Evolutionary conservation across 2,329 filamentous ascomycete genomes (phyloP), one percentile per base, ranked within the genome.

Genomic region (Penicillium sclerotigenum): DNA sequence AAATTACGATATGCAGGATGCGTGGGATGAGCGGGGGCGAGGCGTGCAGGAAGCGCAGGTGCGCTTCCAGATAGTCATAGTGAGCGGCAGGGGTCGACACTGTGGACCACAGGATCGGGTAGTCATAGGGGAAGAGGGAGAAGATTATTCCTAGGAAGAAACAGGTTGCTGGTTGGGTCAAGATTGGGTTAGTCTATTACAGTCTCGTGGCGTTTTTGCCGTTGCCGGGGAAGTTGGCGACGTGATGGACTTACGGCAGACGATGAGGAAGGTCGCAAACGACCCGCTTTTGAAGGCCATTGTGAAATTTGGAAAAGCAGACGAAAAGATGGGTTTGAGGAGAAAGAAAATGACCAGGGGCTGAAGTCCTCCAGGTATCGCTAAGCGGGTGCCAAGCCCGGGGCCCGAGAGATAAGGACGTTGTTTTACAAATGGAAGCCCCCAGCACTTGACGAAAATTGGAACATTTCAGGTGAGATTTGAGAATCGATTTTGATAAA

Each of bases 71-170:
- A 71, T 92, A 87, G 73, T 87, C 83, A 72, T 90, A 92, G 83
- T 93, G 95, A 41, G 81, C 66, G n/a, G 68, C 49, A 5, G 75
- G 71, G 6, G 76, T 77, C 0, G 74, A 68, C 9, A 65, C 62
- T 5, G 73, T 71, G 24, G 76, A 77, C 77, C 77, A 79, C 6
- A 79, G 75, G 49, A 79, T 74, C 14, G 77, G 77, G 64, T 79
- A 79, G 70, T 79, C 94, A 81, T 97, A 99, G 59, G 94, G 92
- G 77, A 97, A 95, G 61, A 87, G 87, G 67, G 91, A 91, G 83
- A 97, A 99, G 76, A 99, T 87, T 75, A 97, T 91, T 67, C 94
- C 94, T 62, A 99, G 88, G 84, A 97, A 96, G 84, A 99, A 99
- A 76, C 90, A 96, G 63, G 89, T 91, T 62, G 89, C 89, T 92